phyloP scores from a whole-genome alignment of 2,329 filamentous ascomycete genomes.

The Pezicula carpinea region DNA sequence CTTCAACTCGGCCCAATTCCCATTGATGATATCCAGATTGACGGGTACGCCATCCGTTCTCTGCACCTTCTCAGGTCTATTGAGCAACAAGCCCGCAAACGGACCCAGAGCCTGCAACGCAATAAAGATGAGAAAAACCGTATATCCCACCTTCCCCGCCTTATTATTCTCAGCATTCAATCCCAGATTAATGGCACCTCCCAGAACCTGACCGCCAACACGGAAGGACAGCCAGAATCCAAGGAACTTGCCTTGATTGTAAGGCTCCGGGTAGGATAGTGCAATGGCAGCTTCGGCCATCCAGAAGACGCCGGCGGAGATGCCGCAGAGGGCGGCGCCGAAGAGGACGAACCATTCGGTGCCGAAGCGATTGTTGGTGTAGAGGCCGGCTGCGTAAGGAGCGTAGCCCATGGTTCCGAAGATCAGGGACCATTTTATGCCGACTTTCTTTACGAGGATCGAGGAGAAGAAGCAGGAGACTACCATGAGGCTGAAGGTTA shows the following conservation, averaged over 20 bases:
- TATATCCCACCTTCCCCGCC: constrained; percentile 63
- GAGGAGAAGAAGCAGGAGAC: constrained; percentile 64
- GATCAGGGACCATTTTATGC: constrained; percentile 67
- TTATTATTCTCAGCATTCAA: constrained; percentile 53
- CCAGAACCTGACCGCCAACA: constrained; percentile 62
- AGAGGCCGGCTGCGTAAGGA: constrained; percentile 66
- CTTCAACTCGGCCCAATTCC: constrained; percentile 55
- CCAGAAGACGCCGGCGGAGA: constrained; percentile 65
- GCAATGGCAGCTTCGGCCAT: constrained; percentile 71
- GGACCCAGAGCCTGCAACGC: constrained; percentile 62
- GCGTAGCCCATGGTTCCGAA: constrained; percentile 69
- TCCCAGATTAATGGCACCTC: constrained; percentile 67
- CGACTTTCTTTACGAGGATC: constrained; percentile 59
- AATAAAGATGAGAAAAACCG: constrained; percentile 67
- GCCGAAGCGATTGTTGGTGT: constrained; percentile 67
- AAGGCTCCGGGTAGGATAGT: constrained; percentile 66
- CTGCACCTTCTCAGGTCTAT: constrained; percentile 55
- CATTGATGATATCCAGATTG: constrained; percentile 50
- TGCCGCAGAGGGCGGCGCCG: constrained; percentile 31
- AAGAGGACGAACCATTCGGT: constrained; percentile 65
- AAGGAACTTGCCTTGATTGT: constrained; percentile 59
- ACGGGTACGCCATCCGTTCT: constrained; percentile 61
- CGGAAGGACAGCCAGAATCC: constrained; percentile 62
- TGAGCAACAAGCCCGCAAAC: constrained; percentile 60
- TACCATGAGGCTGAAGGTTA: constrained; percentile 71